Conservation (phyloP, 2,329 filamentous ascomycete genomes). For the Colletotrichum sp. region DNA sequence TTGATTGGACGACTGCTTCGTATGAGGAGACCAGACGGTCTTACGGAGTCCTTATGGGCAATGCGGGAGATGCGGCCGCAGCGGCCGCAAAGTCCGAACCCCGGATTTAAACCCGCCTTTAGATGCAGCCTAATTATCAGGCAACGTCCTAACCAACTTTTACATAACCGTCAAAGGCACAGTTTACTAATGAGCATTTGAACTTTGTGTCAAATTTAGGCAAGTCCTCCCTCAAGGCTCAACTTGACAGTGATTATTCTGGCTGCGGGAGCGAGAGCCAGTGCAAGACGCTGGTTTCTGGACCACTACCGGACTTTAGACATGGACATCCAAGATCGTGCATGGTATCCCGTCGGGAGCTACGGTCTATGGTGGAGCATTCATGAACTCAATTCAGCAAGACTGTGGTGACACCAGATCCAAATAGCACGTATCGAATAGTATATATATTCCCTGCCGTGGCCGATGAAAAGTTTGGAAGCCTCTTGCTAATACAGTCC, state of each 20-base stretch:
- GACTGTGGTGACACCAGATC: background rate
- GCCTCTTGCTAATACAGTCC: background rate
- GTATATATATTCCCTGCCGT: background rate
- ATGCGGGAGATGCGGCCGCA: background rate
- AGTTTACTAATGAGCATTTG: background rate
- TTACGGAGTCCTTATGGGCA: background rate
- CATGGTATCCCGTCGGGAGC: background rate
- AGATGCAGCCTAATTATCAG: background rate
- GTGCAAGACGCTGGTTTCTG: background rate
- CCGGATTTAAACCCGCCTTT: background rate
- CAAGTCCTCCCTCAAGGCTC: background rate
- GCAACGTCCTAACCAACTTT: background rate
- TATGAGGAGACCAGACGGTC: background rate
- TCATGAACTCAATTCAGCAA: background rate
- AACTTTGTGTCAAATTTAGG: background rate
- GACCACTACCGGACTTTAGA: background rate
- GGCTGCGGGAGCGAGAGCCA: background rate
- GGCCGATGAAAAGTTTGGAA: background rate
- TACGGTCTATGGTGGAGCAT: background rate
- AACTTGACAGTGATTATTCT: background rate
- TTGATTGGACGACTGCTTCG: fast-evolving
- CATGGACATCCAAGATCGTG: background rate
- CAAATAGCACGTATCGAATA: background rate
- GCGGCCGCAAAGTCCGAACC: background rate
- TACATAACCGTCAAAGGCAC: background rate